These are phyloP conservation scores for Kalanchoe fedtschenkoi DNA, from an alignment of 164 flowering plant genomes.

Conservation along the genomic window DNA sequence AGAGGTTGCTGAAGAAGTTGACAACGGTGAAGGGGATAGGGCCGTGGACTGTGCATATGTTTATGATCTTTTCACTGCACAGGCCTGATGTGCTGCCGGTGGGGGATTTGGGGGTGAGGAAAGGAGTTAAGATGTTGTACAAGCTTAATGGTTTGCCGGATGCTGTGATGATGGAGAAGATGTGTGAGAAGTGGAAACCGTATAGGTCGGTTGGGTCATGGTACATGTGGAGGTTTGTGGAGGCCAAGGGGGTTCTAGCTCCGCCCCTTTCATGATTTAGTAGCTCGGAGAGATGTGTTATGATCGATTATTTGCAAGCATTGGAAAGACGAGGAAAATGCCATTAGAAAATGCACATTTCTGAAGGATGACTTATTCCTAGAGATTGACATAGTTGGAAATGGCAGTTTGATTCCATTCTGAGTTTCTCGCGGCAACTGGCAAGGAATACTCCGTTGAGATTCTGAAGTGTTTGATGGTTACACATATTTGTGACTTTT, in stretches of 20 bases:
- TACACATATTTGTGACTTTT: too few species aligned
- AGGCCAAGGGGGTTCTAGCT: constrained; percentile 13
- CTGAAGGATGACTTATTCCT: too few species aligned
- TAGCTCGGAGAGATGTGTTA: neutral
- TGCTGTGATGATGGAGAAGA: constrained; percentile 22
- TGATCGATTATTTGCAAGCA: neutral
- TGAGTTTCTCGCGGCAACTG: too few species aligned
- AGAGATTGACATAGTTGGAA: too few species aligned
- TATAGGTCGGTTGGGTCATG: constrained; percentile 40
- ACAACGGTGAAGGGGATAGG: constrained; percentile 38
- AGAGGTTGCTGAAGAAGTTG: constrained; percentile 15
- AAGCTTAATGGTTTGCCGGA: constrained; percentile 26
- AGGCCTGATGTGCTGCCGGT: constrained; percentile 36
- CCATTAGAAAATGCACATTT: too few species aligned
- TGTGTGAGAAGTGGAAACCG: constrained; percentile 37
- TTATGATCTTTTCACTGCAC: constrained; percentile 34
- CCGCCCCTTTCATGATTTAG: neutral
- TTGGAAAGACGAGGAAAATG: neutral
- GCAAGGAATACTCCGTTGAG: too few species aligned
- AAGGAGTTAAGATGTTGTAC: constrained; percentile 26
- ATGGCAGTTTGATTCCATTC: too few species aligned
- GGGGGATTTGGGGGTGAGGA: constrained; percentile 33
- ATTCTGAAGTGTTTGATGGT: too few species aligned
- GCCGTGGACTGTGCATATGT: constrained; percentile 41
- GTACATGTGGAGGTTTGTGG: constrained; percentile 35